Evolutionary conservation across 805 yeast genomes (phyloP), one percentile per base, ranked within the genome.

Genomic region (Nadsonia fulvescens): DNA sequence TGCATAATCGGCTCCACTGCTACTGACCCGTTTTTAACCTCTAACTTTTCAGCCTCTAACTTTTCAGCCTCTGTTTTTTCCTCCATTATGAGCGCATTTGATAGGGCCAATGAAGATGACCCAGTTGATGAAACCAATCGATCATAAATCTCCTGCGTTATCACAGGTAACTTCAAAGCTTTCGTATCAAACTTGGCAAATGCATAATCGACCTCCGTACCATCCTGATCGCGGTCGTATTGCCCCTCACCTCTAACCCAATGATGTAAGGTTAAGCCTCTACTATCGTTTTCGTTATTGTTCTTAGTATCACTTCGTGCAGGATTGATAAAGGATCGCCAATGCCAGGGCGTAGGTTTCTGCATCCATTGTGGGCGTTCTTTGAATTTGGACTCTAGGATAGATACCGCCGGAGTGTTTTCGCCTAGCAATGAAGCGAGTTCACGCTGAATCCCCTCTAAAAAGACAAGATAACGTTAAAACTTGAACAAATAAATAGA

Each of bases 401-500:
- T 63, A n/a, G 61, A 63, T 5, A 63, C 66, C 0, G 96, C 83
- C 1, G 98, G 94, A 2, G 92, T 70, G 47, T 81, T 81, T 20
- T 89, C 83, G 4, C 99, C 98, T 20, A 89, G 56, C 28, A 91
- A 59, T 36, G 75, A 76, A 49, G 75, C 83, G 28, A 89, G 56
- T 46, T 89, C 98, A 38, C 96, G 63, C 35, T 78, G 83, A 67
- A 86, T 75, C 14, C 93, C 93, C 7, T 54, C 69, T 22, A 35
- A 17, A 11, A 18, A 25, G 28, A 16, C 27, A 11, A 15, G 19
- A 10, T 14, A 5, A 14, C 19, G 13, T 18, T n/a, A 6, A 3
- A 17, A 15, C n/a, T 12, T 15, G 27, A 8, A 18, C n/a, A n/a
- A n/a, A n/a, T n/a, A n/a, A n/a, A n/a, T n/a, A n/a, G n/a, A n/a